phyloP scores from a whole-genome alignment of 2,329 filamentous ascomycete species.

The Pezicula neosporulosa region DNA sequence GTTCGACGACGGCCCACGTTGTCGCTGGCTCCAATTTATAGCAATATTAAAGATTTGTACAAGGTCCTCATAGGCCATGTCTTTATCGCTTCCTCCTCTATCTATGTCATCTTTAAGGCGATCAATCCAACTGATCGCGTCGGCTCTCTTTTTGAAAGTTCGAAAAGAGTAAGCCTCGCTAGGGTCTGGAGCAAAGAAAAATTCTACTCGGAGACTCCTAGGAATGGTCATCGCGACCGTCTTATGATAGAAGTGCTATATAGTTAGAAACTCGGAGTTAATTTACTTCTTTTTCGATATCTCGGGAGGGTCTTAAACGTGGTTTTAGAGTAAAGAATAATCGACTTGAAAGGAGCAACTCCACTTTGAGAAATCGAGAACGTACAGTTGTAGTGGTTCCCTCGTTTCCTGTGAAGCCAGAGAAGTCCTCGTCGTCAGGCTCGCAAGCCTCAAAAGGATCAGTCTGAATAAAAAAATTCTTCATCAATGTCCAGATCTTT shows the following conservation, averaged over 20 bases:
- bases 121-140: slow-evolving; percentile 5
- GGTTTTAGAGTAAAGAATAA: too few relatives aligned
- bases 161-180: neutral
- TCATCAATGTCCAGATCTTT: slow-evolving; percentile 9
- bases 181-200: slow-evolving; percentile 3
- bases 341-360: too few relatives aligned
- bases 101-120: neutral
- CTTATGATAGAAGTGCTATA: slow-evolving; percentile 11
- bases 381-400: slow-evolving; percentile 4
- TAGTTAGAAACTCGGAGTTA: too few relatives aligned
- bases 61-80: neutral
- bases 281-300: too few relatives aligned
- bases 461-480: slow-evolving; percentile 4
- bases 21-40: neutral
- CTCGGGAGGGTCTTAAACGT: too few relatives aligned
- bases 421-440: slow-evolving; percentile 15
- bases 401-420: slow-evolving; percentile 13
- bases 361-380: too few relatives aligned
- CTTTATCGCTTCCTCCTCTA: neutral
- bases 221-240: slow-evolving; percentile 14
- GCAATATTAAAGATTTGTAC: slow-evolving; percentile 5
- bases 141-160: neutral
- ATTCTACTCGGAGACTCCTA: slow-evolving; percentile 4
- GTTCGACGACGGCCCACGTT: neutral
- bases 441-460: slow-evolving; percentile 5